Evolutionary conservation across 805 yeast species (phyloP), one percentile per base, ranked within the genome.

Genomic region (Wickerhamiella occidentalis): DNA sequence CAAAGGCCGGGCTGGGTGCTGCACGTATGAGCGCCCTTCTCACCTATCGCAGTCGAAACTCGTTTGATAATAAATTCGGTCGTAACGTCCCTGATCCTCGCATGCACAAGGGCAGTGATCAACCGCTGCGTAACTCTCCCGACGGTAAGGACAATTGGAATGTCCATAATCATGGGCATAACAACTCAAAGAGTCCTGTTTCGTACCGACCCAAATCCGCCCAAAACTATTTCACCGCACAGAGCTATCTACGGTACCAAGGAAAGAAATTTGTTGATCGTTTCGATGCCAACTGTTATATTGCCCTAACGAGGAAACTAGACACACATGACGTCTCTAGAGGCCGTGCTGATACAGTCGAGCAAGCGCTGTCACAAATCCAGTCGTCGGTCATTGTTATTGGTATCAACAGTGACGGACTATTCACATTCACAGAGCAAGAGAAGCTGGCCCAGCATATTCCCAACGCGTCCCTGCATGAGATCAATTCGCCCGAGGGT

Each of bases 21-120:
- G 98, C 98, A 0, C 77, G 98, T 65, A 92, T 92, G 98, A 77
- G 95, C 9, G 98, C 98, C 0, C 70, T 92, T 56, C 70, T 92
- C 49, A 92, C 97, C 0, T 92, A 92, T 62, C 74, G 98, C 57
- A 84, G 95, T 5, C 73, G 97, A 59, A 85, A 88, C 64, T 82
- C 94, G 23, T 92, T 90, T 64, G 97, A 92, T 62, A 69, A 80
- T 46, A 76, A 94, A 59, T 92, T 92, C 63, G 94, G 97, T n/a
- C 76, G 98, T 61, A 80, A 79, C 48, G 65, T 72, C 21, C 87
- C 90, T 2, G 75, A 76, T 50, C 72, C 72, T 2, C 33, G 55
- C 6, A 56, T 58, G 40, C 69, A 68, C 57, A 68, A 68, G 55
- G 64, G 61, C 15, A 55, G 63, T 26, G 65, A 63, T 17, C 54